phyloP scores from a whole-genome alignment of 768 basidiomycete genomes.

The Mycena sanguinolenta region DNA sequence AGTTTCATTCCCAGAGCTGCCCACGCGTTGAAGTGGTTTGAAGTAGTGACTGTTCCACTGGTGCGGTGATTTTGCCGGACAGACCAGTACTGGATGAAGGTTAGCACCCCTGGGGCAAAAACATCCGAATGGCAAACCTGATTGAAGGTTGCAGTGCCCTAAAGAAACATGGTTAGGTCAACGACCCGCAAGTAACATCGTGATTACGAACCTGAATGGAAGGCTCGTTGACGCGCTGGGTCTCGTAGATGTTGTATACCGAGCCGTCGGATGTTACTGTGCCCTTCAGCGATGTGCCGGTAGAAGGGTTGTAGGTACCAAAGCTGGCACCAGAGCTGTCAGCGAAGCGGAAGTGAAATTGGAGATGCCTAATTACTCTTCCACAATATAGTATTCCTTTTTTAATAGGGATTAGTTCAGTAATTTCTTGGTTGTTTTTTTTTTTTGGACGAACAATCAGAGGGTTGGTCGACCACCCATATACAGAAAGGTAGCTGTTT shows the following conservation, averaged over 20 bases:
- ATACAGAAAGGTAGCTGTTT: slow-evolving; percentile 49
- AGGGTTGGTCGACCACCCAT: slow-evolving; percentile 46
- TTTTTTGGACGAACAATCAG: slow-evolving; percentile 41
- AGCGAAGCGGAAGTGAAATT: too few species aligned
- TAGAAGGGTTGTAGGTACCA: slow-evolving; percentile 47
- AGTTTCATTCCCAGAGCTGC: slow-evolving; percentile 39
- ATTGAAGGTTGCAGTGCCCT: slow-evolving; percentile 50
- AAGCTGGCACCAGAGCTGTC: slow-evolving; percentile 18
- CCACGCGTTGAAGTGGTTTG: slow-evolving; percentile 51
- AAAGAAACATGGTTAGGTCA: background rate
- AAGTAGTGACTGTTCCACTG: slow-evolving; percentile 38
- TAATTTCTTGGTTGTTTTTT: background rate
- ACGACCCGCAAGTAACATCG: background rate
- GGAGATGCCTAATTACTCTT: background rate
- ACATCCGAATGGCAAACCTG: slow-evolving; percentile 27
- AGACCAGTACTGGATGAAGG: slow-evolving; percentile 19
- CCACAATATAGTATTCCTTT: background rate
- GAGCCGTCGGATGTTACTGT: slow-evolving; percentile 48
- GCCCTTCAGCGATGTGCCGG: slow-evolving; percentile 42
- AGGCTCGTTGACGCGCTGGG: slow-evolving; percentile 48
- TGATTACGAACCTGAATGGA: slow-evolving; percentile 39
- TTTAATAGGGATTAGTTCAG: too few species aligned
- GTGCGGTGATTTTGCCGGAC: slow-evolving; percentile 38
- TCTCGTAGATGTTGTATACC: slow-evolving; percentile 48
- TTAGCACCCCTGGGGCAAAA: too few species aligned